Percentiles rank a stretch among this genome's conserved stretches.
Evolutionary conservation across 2,329 filamentous ascomycete species (phyloP).

Genomic region (Xylogone sp.): DNA sequence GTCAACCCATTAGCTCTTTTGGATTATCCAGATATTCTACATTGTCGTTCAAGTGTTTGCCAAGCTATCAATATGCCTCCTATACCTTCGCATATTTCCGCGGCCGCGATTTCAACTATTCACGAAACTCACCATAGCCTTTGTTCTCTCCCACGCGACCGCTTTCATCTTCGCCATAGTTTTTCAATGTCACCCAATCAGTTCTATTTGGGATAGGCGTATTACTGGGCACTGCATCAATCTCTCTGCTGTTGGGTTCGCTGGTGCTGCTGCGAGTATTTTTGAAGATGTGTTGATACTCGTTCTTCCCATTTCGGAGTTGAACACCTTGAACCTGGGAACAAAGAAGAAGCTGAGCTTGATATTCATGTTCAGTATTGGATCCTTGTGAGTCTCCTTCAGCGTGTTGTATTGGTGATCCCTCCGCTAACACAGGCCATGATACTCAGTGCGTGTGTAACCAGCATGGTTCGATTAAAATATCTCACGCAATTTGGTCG

Average conservation of each 20-base stretch:
- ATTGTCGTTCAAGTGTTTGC: conserved; percentile 13
- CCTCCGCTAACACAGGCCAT: conserved; percentile 1
- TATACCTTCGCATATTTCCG: conserved; percentile 17
- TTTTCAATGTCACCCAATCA: conserved; percentile 18
- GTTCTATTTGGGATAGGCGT: conserved; percentile 13
- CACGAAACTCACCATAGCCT: conserved; percentile 9
- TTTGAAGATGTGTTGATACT: conserved; percentile 65
- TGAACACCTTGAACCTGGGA: conserved; percentile 59
- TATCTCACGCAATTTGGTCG: conserved; percentile 16
- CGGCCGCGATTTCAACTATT: conserved; percentile 4
- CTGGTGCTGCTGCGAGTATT: conserved; percentile 64
- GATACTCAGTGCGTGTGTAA: conserved; percentile 16
- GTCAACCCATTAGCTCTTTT: conserved; percentile 13
- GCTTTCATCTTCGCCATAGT: conserved; percentile 9
- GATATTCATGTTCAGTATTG: conserved; percentile 63
- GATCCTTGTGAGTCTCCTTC: conserved; percentile 54
- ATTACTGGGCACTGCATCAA: conserved; percentile 46
- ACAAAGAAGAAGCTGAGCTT: conserved; percentile 63
- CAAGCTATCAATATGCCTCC: conserved; percentile 17
- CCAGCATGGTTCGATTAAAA: conserved; percentile 19
- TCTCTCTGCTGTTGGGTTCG: conserved; percentile 61
- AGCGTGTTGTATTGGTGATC: background rate
- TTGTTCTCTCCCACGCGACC: conserved; percentile 5
- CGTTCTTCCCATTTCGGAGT: conserved; percentile 60
- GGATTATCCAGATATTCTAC: conserved; percentile 15